Conservation (phyloP, 2,329 filamentous ascomycete genomes). For the Sordariomycetes sp. region DNA sequence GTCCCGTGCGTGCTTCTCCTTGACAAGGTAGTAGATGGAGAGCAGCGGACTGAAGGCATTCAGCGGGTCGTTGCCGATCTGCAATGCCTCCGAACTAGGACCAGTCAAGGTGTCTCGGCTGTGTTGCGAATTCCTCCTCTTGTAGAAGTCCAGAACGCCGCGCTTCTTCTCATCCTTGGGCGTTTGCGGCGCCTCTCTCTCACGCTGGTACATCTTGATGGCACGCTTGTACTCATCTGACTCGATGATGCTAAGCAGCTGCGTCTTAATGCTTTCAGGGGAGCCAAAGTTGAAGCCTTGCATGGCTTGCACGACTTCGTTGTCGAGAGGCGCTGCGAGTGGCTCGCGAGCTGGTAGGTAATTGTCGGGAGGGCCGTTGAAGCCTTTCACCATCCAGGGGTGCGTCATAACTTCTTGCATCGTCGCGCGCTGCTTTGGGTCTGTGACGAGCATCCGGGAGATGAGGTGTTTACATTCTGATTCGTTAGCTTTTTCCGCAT, state of each 20-base stretch:
- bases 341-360: slow-evolving; percentile 77
- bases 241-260: slow-evolving; percentile 78
- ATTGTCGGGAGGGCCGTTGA: slow-evolving; percentile 78
- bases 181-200: slow-evolving; percentile 49
- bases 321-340: slow-evolving; percentile 74
- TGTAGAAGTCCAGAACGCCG: slow-evolving; percentile 96
- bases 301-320: slow-evolving; percentile 82
- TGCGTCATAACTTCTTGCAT: slow-evolving; percentile 90
- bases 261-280: slow-evolving; percentile 69
- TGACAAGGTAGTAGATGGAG: slow-evolving; percentile 93
- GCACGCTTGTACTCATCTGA: slow-evolving; percentile 91
- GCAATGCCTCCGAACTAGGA: slow-evolving; percentile 78
- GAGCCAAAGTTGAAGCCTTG: slow-evolving; percentile 96
- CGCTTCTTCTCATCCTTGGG: slow-evolving; percentile 70
- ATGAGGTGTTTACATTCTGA: slow-evolving; percentile 90
- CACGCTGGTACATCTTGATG: slow-evolving; percentile 60
- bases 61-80: slow-evolving; percentile 74
- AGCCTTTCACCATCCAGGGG: slow-evolving; percentile 93
- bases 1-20: slow-evolving; percentile 85
- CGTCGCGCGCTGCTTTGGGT: slow-evolving; percentile 76
- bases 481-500: background rate
- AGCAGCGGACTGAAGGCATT: slow-evolving; percentile 90
- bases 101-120: slow-evolving; percentile 81
- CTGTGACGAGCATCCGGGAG: slow-evolving; percentile 90
- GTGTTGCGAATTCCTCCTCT: slow-evolving; percentile 77